phyloP scores from a whole-genome alignment of 345 rosid species.

The Theobroma cacao region DNA sequence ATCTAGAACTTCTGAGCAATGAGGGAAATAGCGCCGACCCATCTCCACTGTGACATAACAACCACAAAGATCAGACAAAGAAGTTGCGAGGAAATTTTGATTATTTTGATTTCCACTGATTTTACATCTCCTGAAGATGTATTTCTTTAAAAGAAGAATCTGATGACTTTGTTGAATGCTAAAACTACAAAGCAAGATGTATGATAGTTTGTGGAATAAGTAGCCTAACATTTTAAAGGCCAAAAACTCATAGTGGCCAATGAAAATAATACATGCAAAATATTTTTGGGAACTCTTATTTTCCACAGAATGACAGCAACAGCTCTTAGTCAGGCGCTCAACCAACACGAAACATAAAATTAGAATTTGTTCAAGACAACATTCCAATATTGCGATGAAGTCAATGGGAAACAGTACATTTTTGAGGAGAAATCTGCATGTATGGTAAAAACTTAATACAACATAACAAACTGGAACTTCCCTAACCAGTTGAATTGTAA shows the following conservation, averaged over 20 bases:
- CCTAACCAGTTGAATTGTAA: background rate
- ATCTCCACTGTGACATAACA: slow-evolving; percentile 62
- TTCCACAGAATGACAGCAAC: background rate
- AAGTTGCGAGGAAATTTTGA: background rate
- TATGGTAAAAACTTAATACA: background rate
- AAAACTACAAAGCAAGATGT: background rate
- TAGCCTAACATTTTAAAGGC: background rate
- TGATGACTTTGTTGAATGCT: background rate
- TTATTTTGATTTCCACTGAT: background rate
- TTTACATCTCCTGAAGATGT: background rate
- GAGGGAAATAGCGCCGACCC: slow-evolving; percentile 81
- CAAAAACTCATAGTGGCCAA: background rate
- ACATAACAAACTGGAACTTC: background rate
- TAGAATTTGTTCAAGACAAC: background rate
- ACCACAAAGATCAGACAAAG: slow-evolving; percentile 1
- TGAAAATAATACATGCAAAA: background rate
- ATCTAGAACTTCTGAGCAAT: slow-evolving; percentile 82
- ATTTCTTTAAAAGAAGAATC: background rate
- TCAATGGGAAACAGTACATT: background rate
- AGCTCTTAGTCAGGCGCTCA: background rate
- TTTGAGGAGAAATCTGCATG: background rate
- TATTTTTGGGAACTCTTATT: background rate
- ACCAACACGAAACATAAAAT: background rate
- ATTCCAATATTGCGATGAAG: background rate
- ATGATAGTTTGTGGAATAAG: background rate